These are phyloP conservation scores for Linum lewisii DNA, from an alignment of 345 rosid species.

Conservation along the genomic window DNA sequence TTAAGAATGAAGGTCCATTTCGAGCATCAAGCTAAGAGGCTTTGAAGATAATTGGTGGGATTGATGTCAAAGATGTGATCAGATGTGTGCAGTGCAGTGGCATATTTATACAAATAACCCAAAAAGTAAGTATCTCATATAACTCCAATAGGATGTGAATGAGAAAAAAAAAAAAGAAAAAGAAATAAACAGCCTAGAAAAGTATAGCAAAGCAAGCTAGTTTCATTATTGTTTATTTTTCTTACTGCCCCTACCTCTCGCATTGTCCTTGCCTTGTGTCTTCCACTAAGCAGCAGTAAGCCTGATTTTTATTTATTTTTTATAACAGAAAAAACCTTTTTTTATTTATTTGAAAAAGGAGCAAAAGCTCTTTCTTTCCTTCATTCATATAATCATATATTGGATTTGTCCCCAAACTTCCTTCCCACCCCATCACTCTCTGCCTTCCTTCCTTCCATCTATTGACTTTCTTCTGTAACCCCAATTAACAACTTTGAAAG, in stretches of 20 bases:
- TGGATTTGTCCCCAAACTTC: background rate
- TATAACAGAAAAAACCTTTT: background rate
- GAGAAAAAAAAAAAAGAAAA: background rate
- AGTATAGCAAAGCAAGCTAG: slow-evolving; percentile 10
- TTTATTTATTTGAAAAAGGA: background rate
- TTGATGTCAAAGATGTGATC: too few species aligned
- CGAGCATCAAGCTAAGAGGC: too few species aligned
- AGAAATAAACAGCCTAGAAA: background rate
- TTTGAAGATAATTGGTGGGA: too few species aligned
- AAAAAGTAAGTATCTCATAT: too few species aligned
- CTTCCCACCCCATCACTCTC: background rate
- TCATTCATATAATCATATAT: too few species aligned
- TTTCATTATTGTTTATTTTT: background rate
- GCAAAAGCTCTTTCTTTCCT: background rate
- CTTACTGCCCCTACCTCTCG: slow-evolving; percentile 10
- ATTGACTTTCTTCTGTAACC: slow-evolving; percentile 5
- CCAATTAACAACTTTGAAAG: slow-evolving; percentile 5
- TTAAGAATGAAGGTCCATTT: too few species aligned
- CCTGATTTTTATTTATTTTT: background rate
- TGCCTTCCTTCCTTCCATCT: background rate
- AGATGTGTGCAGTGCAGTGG: too few species aligned
- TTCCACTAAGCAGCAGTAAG: slow-evolving; percentile 15
- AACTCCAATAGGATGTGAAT: background rate
- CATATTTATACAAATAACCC: too few species aligned
- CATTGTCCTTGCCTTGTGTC: slow-evolving; percentile 10